Evolutionary conservation across 371 early-diverging fungal species (phyloP).

Genomic region (Paraphysoderma sedebokerense): DNA sequence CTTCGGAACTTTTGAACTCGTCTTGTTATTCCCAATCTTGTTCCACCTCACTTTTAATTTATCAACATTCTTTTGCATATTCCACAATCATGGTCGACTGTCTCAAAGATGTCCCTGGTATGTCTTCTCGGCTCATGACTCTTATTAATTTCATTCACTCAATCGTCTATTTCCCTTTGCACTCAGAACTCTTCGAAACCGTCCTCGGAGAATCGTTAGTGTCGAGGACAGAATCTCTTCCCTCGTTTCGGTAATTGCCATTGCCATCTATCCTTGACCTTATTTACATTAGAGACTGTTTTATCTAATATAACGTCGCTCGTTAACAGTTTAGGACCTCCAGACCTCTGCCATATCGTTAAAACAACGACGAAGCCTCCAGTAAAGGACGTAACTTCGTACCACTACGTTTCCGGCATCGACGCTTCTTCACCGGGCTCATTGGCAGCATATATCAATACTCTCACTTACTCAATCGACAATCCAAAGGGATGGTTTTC

Average conservation of each 20-base stretch:
- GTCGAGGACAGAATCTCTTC: conserved; percentile 69
- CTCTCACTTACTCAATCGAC: conserved; percentile 75
- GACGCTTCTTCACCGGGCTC: conserved; percentile 90
- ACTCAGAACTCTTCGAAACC: conserved; percentile 87
- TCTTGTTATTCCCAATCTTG: too few species aligned
- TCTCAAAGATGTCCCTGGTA: conserved; percentile 55
- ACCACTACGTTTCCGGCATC: conserved; percentile 79
- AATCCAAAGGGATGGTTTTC: conserved; percentile 16
- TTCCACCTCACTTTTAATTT: too few species aligned
- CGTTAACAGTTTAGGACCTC: conserved; percentile 67
- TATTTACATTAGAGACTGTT: neutral
- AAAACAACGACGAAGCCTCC: conserved; percentile 67
- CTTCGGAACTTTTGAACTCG: too few species aligned
- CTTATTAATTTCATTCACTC: too few species aligned
- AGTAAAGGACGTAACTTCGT: conserved; percentile 54
- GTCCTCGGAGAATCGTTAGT: conserved; percentile 70
- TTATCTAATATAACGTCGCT: neutral
- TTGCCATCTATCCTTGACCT: neutral
- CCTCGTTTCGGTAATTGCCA: neutral
- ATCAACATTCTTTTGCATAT: too few species aligned
- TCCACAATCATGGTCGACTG: conserved; percentile 23
- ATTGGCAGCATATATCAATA: conserved; percentile 85
- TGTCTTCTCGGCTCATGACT: too few species aligned
- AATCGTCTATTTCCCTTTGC: too few species aligned
- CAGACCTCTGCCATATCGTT: conserved; percentile 87